Evolutionary conservation across 768 basidiomycete genomes (phyloP).

Genomic region (Lyophyllum decastes): DNA sequence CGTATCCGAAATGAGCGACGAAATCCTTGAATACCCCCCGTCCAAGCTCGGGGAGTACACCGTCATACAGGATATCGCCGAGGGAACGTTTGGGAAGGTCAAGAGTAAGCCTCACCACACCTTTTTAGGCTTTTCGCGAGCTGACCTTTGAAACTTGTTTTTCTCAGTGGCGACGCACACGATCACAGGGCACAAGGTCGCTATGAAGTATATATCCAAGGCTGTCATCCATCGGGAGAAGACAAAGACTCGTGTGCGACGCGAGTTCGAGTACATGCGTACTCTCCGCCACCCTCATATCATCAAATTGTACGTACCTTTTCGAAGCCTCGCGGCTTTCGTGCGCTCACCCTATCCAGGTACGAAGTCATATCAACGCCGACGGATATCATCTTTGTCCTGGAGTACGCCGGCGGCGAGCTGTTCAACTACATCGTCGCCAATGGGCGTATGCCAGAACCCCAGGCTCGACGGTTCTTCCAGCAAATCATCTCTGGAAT

Average conservation of each 20-base stretch:
- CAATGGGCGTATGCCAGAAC: slow-evolving; percentile 90
- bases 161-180: slow-evolving; percentile 88
- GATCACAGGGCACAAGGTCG: slow-evolving; percentile 92
- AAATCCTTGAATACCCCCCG: slow-evolving; percentile 44
- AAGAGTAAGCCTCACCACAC: slow-evolving; percentile 70
- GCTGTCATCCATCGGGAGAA: slow-evolving; percentile 90
- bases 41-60: slow-evolving; percentile 91
- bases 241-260: slow-evolving; percentile 88
- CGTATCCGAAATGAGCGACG: slow-evolving; percentile 31
- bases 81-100: slow-evolving; percentile 98
- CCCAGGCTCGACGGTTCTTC: slow-evolving; percentile 90
- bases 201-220: slow-evolving; percentile 97
- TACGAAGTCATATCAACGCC: slow-evolving; percentile 92
- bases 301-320: slow-evolving; percentile 82
- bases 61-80: slow-evolving; percentile 85
- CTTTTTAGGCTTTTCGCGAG: not conserved
- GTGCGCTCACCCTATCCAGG: slow-evolving; percentile 34
- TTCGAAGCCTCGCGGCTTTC: slow-evolving; percentile 10
- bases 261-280: slow-evolving; percentile 97
- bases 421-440: slow-evolving; percentile 97
- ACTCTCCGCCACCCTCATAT: slow-evolving; percentile 94
- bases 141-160: slow-evolving; percentile 14
- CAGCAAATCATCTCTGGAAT: slow-evolving; percentile 98
- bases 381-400: slow-evolving; percentile 96
- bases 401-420: slow-evolving; percentile 95